Evolutionary conservation across 805 yeast genomes (phyloP), one percentile per base, ranked within the genome.

Genomic region (Kluyveromyces aestuarii): DNA sequence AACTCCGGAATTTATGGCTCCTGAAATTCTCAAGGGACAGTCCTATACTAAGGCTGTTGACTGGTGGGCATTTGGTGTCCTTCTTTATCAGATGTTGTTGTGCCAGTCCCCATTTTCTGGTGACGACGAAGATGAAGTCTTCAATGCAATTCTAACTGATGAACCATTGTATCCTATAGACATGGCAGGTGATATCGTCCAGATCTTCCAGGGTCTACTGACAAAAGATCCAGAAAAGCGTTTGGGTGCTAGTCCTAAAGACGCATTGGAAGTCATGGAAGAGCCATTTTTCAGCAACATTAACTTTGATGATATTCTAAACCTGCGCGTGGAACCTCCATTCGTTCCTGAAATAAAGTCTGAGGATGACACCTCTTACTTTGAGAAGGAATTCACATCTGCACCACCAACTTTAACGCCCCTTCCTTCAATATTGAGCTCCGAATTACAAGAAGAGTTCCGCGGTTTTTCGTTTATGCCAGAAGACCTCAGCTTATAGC

Each of bases 61-160:
- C 69, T 93, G 99, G 99, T 93, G 99, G 99, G 98, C 99, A 1
- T 88, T 90, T 73, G 99, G 99, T 50, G 98, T 93, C 27, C 74
- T 93, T 54, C 73, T 93, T 55, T 93, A 91, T 68, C 99, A 93
- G 69, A 93, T 93, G 99, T 73, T 93, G 49, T 74, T 93, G 50
- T 93, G 96, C 46, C 96, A 91, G 68, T 87, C 96, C 8, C 99
- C 99, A 37, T 93, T 93, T 71, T 84, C 91, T 56, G 99, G 99
- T 55, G 96, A 90, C 56, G 96, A 87, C 62, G 95, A 87, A 61
- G 98, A 93, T 62, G 99, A 93, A 69, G 89, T 93, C 36, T 93
- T 91, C 70, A 93, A 90, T 67, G 96, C 99, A 13, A 93, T 93
- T 60, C 79, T 90, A 53, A 84, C 93, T 37, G 99, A 93, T 72